These are phyloP conservation scores for Lithospermum erythrorhizon DNA, from an alignment of 257 asterid species.

Conservation along the genomic window DNA sequence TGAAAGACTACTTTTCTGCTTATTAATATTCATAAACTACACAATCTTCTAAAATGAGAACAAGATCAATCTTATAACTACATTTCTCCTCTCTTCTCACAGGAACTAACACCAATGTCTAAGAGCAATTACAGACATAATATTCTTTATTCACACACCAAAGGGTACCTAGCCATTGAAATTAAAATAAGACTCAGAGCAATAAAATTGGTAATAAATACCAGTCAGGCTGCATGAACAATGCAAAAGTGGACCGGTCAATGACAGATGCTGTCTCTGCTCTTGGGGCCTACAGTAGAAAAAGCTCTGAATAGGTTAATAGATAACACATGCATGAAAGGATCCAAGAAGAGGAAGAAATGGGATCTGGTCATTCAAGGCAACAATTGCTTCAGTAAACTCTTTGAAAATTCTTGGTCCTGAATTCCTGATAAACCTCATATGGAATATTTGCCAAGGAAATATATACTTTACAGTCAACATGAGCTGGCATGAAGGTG, in stretches of 20 bases:
- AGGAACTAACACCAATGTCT: not conserved
- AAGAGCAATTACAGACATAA: not conserved
- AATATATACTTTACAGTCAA: too few species aligned
- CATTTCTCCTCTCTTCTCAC: too few species aligned
- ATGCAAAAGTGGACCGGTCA: slow-evolving; percentile 87
- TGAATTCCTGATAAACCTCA: too few species aligned
- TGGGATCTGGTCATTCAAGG: not conserved
- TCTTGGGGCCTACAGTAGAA: slow-evolving; percentile 49
- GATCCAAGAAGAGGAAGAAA: not conserved
- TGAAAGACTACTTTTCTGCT: too few species aligned
- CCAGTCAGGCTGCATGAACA: slow-evolving; percentile 98
- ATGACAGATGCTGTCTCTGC: slow-evolving; percentile 54
- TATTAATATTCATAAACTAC: too few species aligned
- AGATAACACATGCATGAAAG: not conserved
- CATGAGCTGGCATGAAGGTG: not conserved
- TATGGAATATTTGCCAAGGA: too few species aligned
- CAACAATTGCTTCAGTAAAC: too few species aligned
- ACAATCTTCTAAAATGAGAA: too few species aligned
- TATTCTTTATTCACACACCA: not conserved
- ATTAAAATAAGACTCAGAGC: not conserved
- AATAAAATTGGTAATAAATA: slow-evolving; percentile 18
- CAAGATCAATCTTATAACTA: too few species aligned
- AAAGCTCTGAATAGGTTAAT: not conserved
- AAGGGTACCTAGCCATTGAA: not conserved
- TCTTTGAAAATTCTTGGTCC: too few species aligned